These are phyloP conservation scores for Termitomyces sp. DNA, from an alignment of 768 basidiomycete species.

Conservation along the genomic window DNA sequence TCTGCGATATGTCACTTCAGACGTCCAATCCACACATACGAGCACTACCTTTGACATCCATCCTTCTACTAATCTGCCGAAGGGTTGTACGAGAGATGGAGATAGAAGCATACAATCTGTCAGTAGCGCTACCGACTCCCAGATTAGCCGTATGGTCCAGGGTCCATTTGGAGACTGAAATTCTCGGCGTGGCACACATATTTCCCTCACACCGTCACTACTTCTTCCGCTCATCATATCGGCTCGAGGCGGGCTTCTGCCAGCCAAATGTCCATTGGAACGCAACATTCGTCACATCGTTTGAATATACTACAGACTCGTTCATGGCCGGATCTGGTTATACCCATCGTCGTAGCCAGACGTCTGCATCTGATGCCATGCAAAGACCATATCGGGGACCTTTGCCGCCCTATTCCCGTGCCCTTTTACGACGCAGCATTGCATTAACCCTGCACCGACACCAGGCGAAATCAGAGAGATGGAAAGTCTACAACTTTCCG, in stretches of 20 bases:
- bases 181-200: neutral
- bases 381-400: too few relatives aligned
- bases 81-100: neutral
- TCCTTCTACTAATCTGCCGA: conserved; percentile 5
- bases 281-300: neutral
- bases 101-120: conserved; percentile 5
- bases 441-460: too few relatives aligned
- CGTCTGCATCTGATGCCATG: too few relatives aligned
- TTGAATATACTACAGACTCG: neutral
- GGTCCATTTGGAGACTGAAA: neutral
- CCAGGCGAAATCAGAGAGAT: too few relatives aligned
- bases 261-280: neutral
- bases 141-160: neutral
- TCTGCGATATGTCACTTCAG: neutral
- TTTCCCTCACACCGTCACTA: neutral
- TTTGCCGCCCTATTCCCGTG: too few relatives aligned
- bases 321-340: too few relatives aligned
- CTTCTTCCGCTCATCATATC: neutral
- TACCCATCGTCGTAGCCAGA: too few relatives aligned
- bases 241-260: neutral
- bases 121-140: neutral
- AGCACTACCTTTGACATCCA: conserved; percentile 1
- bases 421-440: too few relatives aligned
- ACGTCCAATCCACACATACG: conserved; percentile 1
- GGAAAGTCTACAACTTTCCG: too few relatives aligned